Percentiles rank a stretch among this genome's conserved stretches.
phyloP scores from a whole-genome alignment of 148 eudicot genomes.

The Selenicereus undatus region DNA sequence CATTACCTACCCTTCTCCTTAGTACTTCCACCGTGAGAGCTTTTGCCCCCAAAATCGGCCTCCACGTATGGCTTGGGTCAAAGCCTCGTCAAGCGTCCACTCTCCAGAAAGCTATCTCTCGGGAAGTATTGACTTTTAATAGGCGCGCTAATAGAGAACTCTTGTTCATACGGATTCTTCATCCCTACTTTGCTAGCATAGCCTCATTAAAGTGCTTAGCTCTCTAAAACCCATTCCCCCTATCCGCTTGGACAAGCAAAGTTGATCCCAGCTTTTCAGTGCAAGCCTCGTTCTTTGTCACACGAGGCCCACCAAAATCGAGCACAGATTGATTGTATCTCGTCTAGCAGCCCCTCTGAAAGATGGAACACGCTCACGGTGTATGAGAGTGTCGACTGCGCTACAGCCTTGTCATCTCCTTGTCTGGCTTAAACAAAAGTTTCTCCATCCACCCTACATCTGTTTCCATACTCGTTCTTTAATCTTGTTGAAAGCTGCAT shows the following conservation, averaged over 20 bases:
- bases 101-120: background rate
- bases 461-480: background rate
- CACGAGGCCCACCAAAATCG: too few species aligned
- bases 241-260: too few species aligned
- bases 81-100: background rate
- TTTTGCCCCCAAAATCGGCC: background rate
- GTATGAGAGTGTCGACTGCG: background rate
- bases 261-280: too few species aligned
- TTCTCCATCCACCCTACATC: background rate
- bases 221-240: background rate
- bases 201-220: background rate
- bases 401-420: conserved; percentile 2
- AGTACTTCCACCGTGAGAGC: background rate
- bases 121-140: background rate
- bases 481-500: background rate
- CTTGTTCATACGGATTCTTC: background rate
- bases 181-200: background rate
- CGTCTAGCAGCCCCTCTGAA: background rate
- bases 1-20: background rate
- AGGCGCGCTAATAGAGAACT: background rate
- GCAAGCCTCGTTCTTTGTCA: too few species aligned
- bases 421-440: background rate
- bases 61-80: background rate
- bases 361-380: background rate
- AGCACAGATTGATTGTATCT: background rate